Conservation (phyloP, 2,329 filamentous ascomycete species). For the Ophiostoma sp. region DNA sequence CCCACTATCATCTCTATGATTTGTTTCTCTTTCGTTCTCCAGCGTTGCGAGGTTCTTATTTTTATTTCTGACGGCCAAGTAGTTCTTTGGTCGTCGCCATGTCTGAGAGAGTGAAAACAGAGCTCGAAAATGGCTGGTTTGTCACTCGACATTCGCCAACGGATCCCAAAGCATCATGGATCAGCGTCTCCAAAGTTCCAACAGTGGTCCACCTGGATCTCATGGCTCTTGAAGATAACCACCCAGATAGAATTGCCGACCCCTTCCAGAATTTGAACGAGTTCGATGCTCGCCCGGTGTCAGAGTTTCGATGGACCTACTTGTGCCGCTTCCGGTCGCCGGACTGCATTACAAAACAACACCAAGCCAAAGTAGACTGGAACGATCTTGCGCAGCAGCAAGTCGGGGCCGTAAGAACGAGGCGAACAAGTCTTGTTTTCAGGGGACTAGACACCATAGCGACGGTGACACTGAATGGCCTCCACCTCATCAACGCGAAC, state of each 20-base stretch:
- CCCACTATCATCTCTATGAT: neutral
- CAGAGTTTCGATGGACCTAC: slow-evolving; percentile 71
- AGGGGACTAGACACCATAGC: slow-evolving; percentile 81
- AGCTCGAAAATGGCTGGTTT: slow-evolving; percentile 32
- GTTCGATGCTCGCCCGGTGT: slow-evolving; percentile 71
- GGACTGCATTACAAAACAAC: slow-evolving; percentile 40
- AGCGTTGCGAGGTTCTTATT: no score
- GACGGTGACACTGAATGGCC: slow-evolving; percentile 68
- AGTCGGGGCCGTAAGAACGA: no score
- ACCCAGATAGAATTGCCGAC: slow-evolving; percentile 58
- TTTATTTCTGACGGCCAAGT: no score
- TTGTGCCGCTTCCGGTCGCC: slow-evolving; percentile 60
- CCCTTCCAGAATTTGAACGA: slow-evolving; percentile 77
- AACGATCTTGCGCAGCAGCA: no score
- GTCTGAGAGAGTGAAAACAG: neutral
- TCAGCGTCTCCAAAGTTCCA: slow-evolving; percentile 62
- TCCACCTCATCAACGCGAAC: slow-evolving; percentile 65
- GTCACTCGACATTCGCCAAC: slow-evolving; percentile 31
- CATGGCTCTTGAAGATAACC: slow-evolving; percentile 50
- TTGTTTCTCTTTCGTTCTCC: neutral
- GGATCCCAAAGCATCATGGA: slow-evolving; percentile 40
- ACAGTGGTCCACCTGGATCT: slow-evolving; percentile 69
- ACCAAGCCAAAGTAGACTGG: slow-evolving; percentile 38
- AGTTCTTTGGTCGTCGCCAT: neutral
- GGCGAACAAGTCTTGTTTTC: slow-evolving; percentile 55